Evolutionary conservation across 257 asterid species (phyloP).

Genomic region (Hygrophila difformis): DNA sequence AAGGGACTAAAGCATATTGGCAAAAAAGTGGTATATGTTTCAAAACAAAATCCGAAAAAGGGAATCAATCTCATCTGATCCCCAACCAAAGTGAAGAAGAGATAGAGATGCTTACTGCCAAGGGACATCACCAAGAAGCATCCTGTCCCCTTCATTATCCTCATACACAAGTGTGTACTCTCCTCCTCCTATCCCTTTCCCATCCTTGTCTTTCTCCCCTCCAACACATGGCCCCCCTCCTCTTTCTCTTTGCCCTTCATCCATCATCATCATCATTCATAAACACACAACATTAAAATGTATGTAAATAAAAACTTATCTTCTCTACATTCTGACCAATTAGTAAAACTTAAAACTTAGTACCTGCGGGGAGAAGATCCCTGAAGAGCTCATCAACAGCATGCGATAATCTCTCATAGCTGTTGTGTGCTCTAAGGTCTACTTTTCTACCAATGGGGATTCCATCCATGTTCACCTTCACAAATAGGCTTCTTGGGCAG

Average conservation of each 20-base stretch:
- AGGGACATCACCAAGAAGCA: constrained; percentile 98
- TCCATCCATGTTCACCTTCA: constrained; percentile 98
- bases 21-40: no score
- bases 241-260: constrained; percentile 20
- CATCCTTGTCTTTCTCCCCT: constrained; percentile 43
- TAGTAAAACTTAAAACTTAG: no score
- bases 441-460: constrained; percentile 91
- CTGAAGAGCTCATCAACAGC: constrained; percentile 81
- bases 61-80: no score
- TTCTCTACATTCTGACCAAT: no score
- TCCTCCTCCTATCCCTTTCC: constrained; percentile 73
- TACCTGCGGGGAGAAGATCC: constrained; percentile 91
- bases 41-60: no score
- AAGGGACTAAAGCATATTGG: no score
- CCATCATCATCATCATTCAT: no score
- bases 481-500: constrained; percentile 41
- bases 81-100: no score
- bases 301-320: no score
- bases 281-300: no score
- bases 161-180: constrained; percentile 95
- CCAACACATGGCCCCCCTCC: constrained; percentile 8
- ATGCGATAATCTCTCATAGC: constrained; percentile 61
- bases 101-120: constrained; percentile 78
- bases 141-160: constrained; percentile 96
- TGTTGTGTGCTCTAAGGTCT: constrained; percentile 61